Evolutionary conservation across 116 monocot genomes (phyloP).

Genomic region (Cymodocea nodosa): DNA sequence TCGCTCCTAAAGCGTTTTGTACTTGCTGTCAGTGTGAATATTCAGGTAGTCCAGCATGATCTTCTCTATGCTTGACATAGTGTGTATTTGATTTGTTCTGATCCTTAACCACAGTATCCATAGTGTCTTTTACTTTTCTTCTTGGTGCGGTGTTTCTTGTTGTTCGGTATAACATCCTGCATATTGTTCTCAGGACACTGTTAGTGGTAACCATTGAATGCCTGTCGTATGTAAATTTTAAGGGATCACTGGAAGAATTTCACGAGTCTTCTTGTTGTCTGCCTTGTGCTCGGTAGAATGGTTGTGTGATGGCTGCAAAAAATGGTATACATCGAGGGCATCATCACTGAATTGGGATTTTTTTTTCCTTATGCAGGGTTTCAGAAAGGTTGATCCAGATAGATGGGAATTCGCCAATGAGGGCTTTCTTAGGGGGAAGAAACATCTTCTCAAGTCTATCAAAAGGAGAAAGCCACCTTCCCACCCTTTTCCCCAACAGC

Average conservation of each 20-base stretch:
- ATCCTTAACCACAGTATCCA: too few species aligned
- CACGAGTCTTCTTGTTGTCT: neutral
- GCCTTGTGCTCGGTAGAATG: too few species aligned
- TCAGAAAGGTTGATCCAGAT: conserved; percentile 93
- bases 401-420: conserved; percentile 93
- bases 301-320: neutral
- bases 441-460: conserved; percentile 75
- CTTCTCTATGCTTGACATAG: too few species aligned
- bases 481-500: conserved; percentile 25
- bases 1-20: too few species aligned
- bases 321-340: neutral
- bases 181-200: too few species aligned
- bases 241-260: neutral
- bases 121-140: neutral
- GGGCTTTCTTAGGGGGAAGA: conserved; percentile 71
- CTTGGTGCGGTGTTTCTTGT: neutral
- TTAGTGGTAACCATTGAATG: too few species aligned
- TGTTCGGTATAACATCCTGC: too few species aligned
- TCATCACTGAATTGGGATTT: neutral
- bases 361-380: conserved; percentile 49
- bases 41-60: too few species aligned
- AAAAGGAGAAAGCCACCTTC: conserved; percentile 45
- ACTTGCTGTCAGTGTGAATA: too few species aligned
- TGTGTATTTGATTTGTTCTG: too few species aligned
- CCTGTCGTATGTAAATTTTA: too few species aligned